phyloP scores from a whole-genome alignment of 2,329 filamentous ascomycete genomes.

The Fusarium illudens region DNA sequence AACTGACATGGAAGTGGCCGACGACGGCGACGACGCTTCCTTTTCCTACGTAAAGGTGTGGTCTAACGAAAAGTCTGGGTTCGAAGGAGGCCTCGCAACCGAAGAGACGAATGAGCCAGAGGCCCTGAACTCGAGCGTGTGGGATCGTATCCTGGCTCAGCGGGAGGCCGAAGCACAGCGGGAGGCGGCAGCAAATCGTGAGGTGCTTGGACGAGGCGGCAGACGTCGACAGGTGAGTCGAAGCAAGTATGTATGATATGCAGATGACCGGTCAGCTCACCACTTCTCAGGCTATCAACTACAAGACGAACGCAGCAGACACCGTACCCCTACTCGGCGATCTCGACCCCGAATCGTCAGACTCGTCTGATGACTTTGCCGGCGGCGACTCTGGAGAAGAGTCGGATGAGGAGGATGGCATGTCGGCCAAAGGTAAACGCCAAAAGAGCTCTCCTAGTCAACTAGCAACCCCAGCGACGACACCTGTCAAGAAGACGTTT shows the following conservation, averaged over 20 bases:
- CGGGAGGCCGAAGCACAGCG: constrained; percentile 81
- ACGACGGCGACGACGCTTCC: constrained; percentile 75
- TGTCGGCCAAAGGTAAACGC: constrained; percentile 48
- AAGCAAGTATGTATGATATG: not conserved
- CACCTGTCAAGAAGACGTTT: constrained; percentile 38
- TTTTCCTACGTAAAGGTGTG: constrained; percentile 93
- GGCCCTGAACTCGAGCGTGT: constrained; percentile 73
- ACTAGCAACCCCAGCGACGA: constrained; percentile 36
- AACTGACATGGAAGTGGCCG: constrained; percentile 78
- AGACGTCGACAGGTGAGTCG: constrained; percentile 64
- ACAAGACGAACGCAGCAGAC: constrained; percentile 42
- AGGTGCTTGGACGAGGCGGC: constrained; percentile 86
- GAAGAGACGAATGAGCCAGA: constrained; percentile 61
- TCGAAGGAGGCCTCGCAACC: constrained; percentile 69
- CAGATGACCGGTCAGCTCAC: constrained; percentile 27
- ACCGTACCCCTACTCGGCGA: constrained; percentile 38
- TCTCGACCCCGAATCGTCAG: constrained; percentile 41
- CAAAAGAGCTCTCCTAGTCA: constrained; percentile 40
- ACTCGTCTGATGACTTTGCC: constrained; percentile 48
- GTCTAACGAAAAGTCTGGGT: constrained; percentile 78
- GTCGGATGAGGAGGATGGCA: constrained; percentile 33
- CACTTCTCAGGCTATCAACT: constrained; percentile 46
- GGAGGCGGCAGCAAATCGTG: constrained; percentile 71
- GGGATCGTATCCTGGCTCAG: constrained; percentile 89
- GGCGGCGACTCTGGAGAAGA: constrained; percentile 46